Evolutionary conservation across 176 grass and related monocot species (phyloP).

Genomic region (Oryza meridionalis): DNA sequence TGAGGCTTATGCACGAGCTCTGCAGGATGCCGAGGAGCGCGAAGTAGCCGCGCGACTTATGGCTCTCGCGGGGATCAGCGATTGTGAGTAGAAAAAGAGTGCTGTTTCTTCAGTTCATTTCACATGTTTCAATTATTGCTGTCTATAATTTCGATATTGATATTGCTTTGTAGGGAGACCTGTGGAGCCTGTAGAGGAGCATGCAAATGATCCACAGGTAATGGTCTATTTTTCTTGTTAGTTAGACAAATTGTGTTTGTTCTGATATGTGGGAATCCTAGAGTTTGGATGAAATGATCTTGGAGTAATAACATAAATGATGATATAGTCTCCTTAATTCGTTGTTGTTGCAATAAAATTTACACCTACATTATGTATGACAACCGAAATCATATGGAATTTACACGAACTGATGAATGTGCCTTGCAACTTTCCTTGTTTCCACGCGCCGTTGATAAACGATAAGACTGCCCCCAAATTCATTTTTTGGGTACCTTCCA

Average conservation of each 20-base stretch:
- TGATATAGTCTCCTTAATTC: background rate
- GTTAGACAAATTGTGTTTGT: background rate
- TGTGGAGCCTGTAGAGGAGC: constrained; percentile 77
- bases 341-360: constrained; percentile 19
- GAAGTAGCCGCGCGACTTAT: constrained; percentile 78
- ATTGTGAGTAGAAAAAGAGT: constrained; percentile 59
- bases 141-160: constrained; percentile 19
- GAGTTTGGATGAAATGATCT: constrained; percentile 16
- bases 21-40: constrained; percentile 90
- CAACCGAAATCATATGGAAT: background rate
- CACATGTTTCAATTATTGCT: constrained; percentile 5
- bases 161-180: constrained; percentile 61
- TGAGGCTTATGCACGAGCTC: constrained; percentile 78
- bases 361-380: background rate
- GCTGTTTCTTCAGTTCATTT: background rate
- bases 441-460: background rate
- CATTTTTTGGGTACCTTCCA: background rate
- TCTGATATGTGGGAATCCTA: background rate
- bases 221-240: background rate
- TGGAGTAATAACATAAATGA: background rate
- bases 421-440: background rate
- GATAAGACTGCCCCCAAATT: background rate
- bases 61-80: constrained; percentile 81
- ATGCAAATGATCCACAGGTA: constrained; percentile 68
- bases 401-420: background rate